Evolutionary conservation across 2,329 filamentous ascomycete genomes (phyloP), one percentile per base, ranked within the genome.

Genomic region (Aspergillus sp.): DNA sequence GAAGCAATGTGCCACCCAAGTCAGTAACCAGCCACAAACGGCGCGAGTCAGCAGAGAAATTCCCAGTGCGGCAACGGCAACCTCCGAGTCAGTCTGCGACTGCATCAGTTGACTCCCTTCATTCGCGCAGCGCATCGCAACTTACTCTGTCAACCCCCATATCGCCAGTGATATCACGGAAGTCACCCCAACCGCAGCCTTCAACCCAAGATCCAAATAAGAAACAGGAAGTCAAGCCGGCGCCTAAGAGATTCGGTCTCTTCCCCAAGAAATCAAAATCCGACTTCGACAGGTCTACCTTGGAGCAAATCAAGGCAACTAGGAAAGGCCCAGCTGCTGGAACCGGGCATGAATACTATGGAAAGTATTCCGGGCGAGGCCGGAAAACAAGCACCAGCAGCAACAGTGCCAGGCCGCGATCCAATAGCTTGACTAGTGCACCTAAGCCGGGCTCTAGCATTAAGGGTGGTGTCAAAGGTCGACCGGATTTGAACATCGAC

Each of bases 271-370:
- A 82, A 44, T 82, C 82, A 10, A 94, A 88, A 64, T 74, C 79
- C 0, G 73, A 79, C 1, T 61, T 77, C 4, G 74, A 81, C 34
- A 61, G 65, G n/a, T 47, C 67, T 8, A 65, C 64, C 13, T 47
- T 62, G 1, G 77, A 82, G n/a, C 81, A 77, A 59, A 74, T 76
- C 32, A 81, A 77, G 50, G 60, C 71, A 6, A 48, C 71, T 26
- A 78, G 86, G 27, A 91, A 89, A 65, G 90, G 91, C 0, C 91
- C 91, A 19, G 81, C 79, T 11, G 91, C 91, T 33, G 91, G 91
- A n/a, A 97, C 91, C 32, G 91, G 91, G 0, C 90, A 97, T 58
- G 91, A 97, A 69, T 71, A 70, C 27, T 77, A 77, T 51, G 71
- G 71, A 9, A 75, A 65, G 51, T 72, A 75, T 54, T 62, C 63